Evolutionary conservation across 371 early-diverging fungal genomes (phyloP), one percentile per base, ranked within the genome.

Genomic region (Nematocida sp.): DNA sequence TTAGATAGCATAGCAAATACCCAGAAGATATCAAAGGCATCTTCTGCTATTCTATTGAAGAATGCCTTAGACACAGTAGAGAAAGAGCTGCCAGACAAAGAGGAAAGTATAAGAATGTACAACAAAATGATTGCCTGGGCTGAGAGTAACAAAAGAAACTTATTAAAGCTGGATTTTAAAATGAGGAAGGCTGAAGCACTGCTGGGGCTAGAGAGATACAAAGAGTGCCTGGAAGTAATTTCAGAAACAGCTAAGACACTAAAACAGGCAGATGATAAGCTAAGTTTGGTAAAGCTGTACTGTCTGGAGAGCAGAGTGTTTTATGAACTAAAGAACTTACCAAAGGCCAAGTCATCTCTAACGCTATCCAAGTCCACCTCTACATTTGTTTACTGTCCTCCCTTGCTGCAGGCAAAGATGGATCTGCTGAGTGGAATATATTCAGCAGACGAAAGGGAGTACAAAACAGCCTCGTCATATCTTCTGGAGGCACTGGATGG

Each of bases 381-480:
- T 53, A 95, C 95, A 78, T 86, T 93, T 25, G 92, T 95, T 70
- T 95, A 95, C 82, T 94, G 94, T 78, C 95, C 96, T 75, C 93
- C 94, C n/a, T 85, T 91, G 63, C 86, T 95, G 81, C 96, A 96
- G 82, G 96, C 95, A 13, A 86, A 88, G 41, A 85, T 96, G 48
- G 96, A 96, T 82, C 87, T 95, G 88, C 93, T 94, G 81, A 91
- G 92, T 2, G 96, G 96, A 67, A 89, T 93, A 40, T 86, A 95
- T 74, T 93, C 94, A 78, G 90, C 94, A 46, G 95, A 95, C 79
- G 95, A 95, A 70, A 91, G 91, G 84, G 95, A 96, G 79, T 96
- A 92, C 84, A 92, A 93, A 85, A 95, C 95, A 1, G 95, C 91
- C 77, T 82, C 82, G 80, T 93, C 95, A 32, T 95, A 95, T 86